A percentile compares a stretch with the other conserved stretches of the same genome.
Conservation (phyloP, 805 yeast species). For the Cyberlindnera mrakii region DNA sequence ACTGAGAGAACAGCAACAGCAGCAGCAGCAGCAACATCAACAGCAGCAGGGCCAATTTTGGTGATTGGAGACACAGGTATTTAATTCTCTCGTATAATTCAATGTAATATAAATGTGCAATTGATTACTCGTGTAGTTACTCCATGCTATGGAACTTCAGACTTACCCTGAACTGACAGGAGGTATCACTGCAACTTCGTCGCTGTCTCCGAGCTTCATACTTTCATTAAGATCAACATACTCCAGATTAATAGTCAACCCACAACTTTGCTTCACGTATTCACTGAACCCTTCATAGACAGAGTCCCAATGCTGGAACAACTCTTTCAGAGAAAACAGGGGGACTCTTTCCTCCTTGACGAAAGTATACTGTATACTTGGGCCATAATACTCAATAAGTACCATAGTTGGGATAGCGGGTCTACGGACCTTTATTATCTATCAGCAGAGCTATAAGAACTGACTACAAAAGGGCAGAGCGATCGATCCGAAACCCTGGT, state of each 20-base stretch:
- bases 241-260: slow-evolving; percentile 14
- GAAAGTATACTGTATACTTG: slow-evolving; percentile 11
- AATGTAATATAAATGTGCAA: not conserved
- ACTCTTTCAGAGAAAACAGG: not conserved
- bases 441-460: too few species aligned
- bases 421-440: too few species aligned
- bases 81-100: too few species aligned
- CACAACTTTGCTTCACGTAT: slow-evolving; percentile 10
- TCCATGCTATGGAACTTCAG: too few species aligned
- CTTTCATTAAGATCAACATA: slow-evolving; percentile 8
- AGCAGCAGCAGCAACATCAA: slow-evolving; percentile 12
- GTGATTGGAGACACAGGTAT: not conserved
- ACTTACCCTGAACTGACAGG: slow-evolving; percentile 18
- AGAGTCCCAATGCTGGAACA: not conserved
- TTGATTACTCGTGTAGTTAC: not conserved
- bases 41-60: slow-evolving; percentile 3
- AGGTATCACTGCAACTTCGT: slow-evolving; percentile 18
- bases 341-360: not conserved
- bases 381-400: slow-evolving; percentile 14
- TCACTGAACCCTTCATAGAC: slow-evolving; percentile 5
- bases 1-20: slow-evolving; percentile 8
- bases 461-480: too few species aligned
- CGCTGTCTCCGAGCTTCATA: not conserved
- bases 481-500: too few species aligned
- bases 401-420: slow-evolving; percentile 3